Base-by-base conservation (phyloP, 257 asterid species). In the Solanum virginianum region DNA sequence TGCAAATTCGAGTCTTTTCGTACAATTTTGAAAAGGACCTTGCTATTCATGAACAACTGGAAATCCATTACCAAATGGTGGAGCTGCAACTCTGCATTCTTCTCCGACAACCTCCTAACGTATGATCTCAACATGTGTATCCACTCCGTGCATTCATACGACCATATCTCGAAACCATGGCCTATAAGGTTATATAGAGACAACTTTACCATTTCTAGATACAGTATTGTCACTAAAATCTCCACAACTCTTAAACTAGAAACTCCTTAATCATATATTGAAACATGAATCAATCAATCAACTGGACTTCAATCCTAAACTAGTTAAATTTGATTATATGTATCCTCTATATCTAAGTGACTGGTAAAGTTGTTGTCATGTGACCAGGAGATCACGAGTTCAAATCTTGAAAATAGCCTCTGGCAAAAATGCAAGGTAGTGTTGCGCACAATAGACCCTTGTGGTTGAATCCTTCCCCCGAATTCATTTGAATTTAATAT, bases 41-140 rank as follows among this genome's bases (percentile, higher is more conserved):
- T 86, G 69, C 86, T 83, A 32, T 86, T 86, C 88, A 86, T 86
- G 49, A 83, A 86, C 18, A 83, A 43, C 71, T 77, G 77, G 39
- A 86, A 49, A 83, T 86, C 82, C 86, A 83, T 75, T 39, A 54
- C 85, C 87, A 84, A 79, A 86, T 12, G 89, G 86, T 6, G 83
- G 85, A 22, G 87, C 85, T 80, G 51, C 74, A 87, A 57, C 85
- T 84, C 87, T 5, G 83, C 55, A 80, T 87, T 87, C 83, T 66
- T 84, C 57, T 84, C 82, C 14, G 80, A 63, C 60, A 84, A 54
- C 16, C 45, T 68, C 85, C 82, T 87, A 36, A 79, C 53, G 41
- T 84, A 55, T 36, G 59, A 57, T 29, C 22, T 80, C 74, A 87
- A 32, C 75, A 63, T 80, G 60, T 84, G 70, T 12, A 87, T 51